A percentile compares a stretch with the other conserved stretches of the same genome.
Evolutionary conservation across 805 yeast species (phyloP).

Genomic region (Cyberlindnera mississippiensis): DNA sequence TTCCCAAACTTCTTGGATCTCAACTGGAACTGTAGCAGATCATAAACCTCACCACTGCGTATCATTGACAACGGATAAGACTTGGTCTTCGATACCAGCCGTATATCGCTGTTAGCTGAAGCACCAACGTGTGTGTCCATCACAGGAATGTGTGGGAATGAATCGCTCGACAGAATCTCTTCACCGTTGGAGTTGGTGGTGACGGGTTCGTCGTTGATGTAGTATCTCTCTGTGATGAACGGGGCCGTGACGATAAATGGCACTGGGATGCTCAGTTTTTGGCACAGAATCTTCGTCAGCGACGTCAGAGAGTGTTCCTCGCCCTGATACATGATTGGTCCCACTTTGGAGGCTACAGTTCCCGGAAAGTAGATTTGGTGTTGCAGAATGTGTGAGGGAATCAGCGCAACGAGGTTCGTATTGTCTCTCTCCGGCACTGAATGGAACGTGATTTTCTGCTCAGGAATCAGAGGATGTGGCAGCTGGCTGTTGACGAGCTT

Average conservation of each 20-base stretch:
- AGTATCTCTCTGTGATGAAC: conserved; percentile 7
- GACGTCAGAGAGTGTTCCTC: conserved; percentile 5
- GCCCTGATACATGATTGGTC: conserved; percentile 9
- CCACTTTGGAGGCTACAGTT: conserved; percentile 4
- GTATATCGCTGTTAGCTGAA: too few species aligned
- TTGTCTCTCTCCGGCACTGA: conserved; percentile 3
- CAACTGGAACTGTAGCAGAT: conserved; percentile 6
- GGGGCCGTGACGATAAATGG: conserved; percentile 20
- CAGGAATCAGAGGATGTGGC: conserved; percentile 9
- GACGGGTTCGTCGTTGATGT: background rate
- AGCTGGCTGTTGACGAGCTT: background rate
- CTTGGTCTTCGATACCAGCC: too few species aligned
- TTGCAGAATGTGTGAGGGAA: conserved; percentile 20
- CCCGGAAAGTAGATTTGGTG: conserved; percentile 14
- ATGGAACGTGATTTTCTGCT: conserved; percentile 2
- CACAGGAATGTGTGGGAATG: background rate
- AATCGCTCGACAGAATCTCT: conserved; percentile 1
- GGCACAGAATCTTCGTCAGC: conserved; percentile 8
- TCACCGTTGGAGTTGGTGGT: background rate
- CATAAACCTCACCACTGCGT: conserved; percentile 8
- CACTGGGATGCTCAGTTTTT: conserved; percentile 3
- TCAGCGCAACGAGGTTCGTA: conserved; percentile 13
- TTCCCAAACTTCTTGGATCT: background rate
- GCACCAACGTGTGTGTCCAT: too few species aligned
- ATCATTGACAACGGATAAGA: background rate